Evolutionary conservation across 805 yeast genomes (phyloP), one percentile per base, ranked within the genome.

Genomic region (Ogataea nakhonphanomensis): DNA sequence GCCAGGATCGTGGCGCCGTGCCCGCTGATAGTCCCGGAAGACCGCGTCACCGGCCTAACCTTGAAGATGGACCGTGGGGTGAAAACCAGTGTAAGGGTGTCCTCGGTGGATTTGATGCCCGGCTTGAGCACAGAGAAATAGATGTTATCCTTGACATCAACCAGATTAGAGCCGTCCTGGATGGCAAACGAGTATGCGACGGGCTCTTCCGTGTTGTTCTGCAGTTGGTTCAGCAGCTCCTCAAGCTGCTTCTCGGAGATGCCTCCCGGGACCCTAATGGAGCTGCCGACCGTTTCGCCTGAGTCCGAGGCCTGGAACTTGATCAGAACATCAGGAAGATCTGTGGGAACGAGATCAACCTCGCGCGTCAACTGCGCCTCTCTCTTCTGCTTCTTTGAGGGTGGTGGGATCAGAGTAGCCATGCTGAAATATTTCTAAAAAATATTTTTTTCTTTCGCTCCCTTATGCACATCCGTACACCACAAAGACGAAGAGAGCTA

Each of bases 331-430:
- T 88, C 79, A 17, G 97, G 96, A 15, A 90, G 64, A 55, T 87
- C 91, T 1, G 60, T 69, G 2, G 97, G 96, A 12, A 84, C 66
- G 8, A 84, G 61, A 37, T 78, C 81, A 21, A 84, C 82, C 37
- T 84, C 91, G 41, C 82, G 78, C 7, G 86, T 85, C 59, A 77
- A 71, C 59, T 89, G 97, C 4, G 95, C 95, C 47, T 74, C 85
- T 58, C 79, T 78, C 62, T 75, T 85, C 59, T 87, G 95, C 58
- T 80, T 86, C 62, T 93, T 91, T 1, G 95, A 83, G 14, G 86
- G 95, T 29, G 97, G 98, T 20, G 99, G 99, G 33, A 93, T 63
- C 31, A 87, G 70, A 1, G 98, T 93, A 37, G 98, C 93, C 98
- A 91, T 90, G 28, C 10, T 45, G 5, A 28, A 33, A 31, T 17